Percentiles rank a stretch among this genome's conserved stretches.
Evolutionary conservation across 331 rosid species (phyloP).

Genomic region (Rhamnella rubrinervis): DNA sequence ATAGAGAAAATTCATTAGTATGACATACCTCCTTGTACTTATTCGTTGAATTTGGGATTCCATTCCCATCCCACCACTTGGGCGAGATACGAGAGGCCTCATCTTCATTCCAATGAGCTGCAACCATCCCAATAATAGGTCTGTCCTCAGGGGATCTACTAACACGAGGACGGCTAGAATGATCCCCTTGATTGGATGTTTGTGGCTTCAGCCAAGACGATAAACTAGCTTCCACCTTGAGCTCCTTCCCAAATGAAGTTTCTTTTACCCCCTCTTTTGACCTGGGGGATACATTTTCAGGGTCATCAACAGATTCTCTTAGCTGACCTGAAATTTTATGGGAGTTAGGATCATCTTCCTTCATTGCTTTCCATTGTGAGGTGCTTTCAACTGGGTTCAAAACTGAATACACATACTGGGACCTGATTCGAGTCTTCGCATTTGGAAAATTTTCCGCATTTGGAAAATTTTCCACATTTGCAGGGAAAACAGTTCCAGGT

Average conservation of each 20-base stretch:
- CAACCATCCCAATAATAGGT: slow-evolving; percentile 70
- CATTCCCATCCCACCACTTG: slow-evolving; percentile 82
- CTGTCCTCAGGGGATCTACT: slow-evolving; percentile 62
- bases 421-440: slow-evolving; percentile 60
- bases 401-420: slow-evolving; percentile 63
- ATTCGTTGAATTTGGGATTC: slow-evolving; percentile 87
- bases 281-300: slow-evolving; percentile 39
- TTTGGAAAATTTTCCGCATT: slow-evolving; percentile 44
- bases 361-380: slow-evolving; percentile 39
- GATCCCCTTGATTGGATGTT: slow-evolving; percentile 26
- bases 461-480: slow-evolving; percentile 51
- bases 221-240: slow-evolving; percentile 60
- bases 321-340: slow-evolving; percentile 44
- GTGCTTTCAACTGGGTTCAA: slow-evolving; percentile 38
- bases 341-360: slow-evolving; percentile 42
- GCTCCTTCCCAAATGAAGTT: slow-evolving; percentile 31
- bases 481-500: slow-evolving; percentile 88
- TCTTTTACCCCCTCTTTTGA: slow-evolving; percentile 30
- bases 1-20: not conserved
- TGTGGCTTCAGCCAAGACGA: slow-evolving; percentile 65
- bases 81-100: slow-evolving; percentile 52
- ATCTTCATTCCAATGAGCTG: slow-evolving; percentile 72
- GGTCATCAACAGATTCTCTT: slow-evolving; percentile 42
- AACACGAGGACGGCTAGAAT: slow-evolving; percentile 23
- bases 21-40: slow-evolving; percentile 82